Base-by-base conservation (phyloP, 2,329 filamentous ascomycete species). In the Fusarium sacchari region DNA sequence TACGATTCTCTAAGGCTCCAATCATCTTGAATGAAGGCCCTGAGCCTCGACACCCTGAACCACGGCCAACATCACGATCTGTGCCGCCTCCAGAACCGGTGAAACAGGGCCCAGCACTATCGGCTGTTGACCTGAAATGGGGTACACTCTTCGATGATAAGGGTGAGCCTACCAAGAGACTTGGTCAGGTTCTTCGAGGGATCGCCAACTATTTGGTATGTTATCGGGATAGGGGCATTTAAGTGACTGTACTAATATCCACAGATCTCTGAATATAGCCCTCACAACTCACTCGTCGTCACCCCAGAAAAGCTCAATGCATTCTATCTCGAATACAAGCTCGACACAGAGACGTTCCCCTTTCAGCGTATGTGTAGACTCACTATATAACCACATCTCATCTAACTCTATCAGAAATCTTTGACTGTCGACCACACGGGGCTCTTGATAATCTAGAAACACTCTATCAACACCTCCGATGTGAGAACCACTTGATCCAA, bases 121-220 rank as follows among this genome's bases (percentile, higher is more conserved):
- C 78, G 3, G 88, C 88, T 4, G 81, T 93, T 34, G 93, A 95
- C 79, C 89, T 88, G 78, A 91, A 91, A 78, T 97, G 94, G 94
- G 92, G 93, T 11, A 86, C 86, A 15, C 81, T 97, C 6, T 97
- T 97, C 78, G 90, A 93, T 52, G 84, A 86, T 6, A 86, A 90
- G 34, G 92, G 91, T 0, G 86, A 88, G 63, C 90, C 93, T 2
- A 95, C 94, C 0, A 81, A 86, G 53, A 87, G 93, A 58, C 86
- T 96, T 22, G 88, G 89, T 1, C 89, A 95, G 72, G 90, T 96
- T 43, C 83, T 97, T 55, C 86, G 90, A 62, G 93, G 93, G 0
- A 84, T 97, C 64, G 94, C 93, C 18, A 86, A 90, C 60, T 91
- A 94, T 79, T 84, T 97, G 77, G 93, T 94, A 83, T 76, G 88